phyloP scores from a whole-genome alignment of 352 stramenopile genomes.

The Phytophthora crassamura region DNA sequence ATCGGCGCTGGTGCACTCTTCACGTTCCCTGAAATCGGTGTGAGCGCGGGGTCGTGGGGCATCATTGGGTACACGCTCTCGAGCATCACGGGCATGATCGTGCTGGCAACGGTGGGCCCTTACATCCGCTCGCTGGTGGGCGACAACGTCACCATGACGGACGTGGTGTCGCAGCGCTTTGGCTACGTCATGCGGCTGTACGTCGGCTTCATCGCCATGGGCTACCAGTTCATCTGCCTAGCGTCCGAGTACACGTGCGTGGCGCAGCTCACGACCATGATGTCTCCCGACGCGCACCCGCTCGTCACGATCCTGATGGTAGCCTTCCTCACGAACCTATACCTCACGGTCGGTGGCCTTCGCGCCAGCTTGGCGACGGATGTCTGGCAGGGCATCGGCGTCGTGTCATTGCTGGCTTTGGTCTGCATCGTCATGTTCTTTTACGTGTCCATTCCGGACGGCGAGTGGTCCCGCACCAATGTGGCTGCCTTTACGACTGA shows the following conservation, averaged over 20 bases:
- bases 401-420: slow-evolving; percentile 54
- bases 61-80: slow-evolving; percentile 78
- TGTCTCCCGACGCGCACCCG: slow-evolving; percentile 50
- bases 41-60: slow-evolving; percentile 66
- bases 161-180: slow-evolving; percentile 66
- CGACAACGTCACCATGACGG: slow-evolving; percentile 68
- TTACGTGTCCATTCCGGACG: slow-evolving; percentile 48
- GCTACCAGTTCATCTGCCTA: slow-evolving; percentile 83
- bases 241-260: slow-evolving; percentile 71
- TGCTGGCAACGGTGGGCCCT: slow-evolving; percentile 54
- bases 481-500: slow-evolving; percentile 57
- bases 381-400: slow-evolving; percentile 67
- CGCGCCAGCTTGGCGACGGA: slow-evolving; percentile 69
- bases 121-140: slow-evolving; percentile 57
- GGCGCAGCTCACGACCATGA: slow-evolving; percentile 46
- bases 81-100: slow-evolving; percentile 48
- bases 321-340: slow-evolving; percentile 70
- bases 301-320: slow-evolving; percentile 64
- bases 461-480: slow-evolving; percentile 49
- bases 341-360: slow-evolving; percentile 66
- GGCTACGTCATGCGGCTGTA: slow-evolving; percentile 66
- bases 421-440: slow-evolving; percentile 66
- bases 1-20: slow-evolving; percentile 78
- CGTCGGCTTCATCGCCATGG: slow-evolving; percentile 59
- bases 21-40: slow-evolving; percentile 73